Evolutionary conservation across 1,284 basidiomycete genomes (phyloP), one percentile per base, ranked within the genome.

Genomic region (Naganishia sp.): DNA sequence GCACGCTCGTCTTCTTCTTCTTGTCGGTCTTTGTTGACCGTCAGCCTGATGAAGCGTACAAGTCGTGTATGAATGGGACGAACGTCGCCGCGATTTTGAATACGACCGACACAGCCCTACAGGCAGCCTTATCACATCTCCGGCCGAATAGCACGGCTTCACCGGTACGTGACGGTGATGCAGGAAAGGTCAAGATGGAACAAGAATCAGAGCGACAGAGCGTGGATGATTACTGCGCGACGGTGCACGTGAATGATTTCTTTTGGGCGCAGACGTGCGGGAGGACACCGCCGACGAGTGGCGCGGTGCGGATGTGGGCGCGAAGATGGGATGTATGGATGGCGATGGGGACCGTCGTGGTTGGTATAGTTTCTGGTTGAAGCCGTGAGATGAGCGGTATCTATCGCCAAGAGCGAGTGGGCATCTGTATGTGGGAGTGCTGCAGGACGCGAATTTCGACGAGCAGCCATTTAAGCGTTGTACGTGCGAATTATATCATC

Each of bases 1-100:
- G 48, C 21, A 16, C 0, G 2, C 36, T 13, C 36, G 36, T 13
- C 36, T 2, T 39, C 36, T 9, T 18, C 44, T 21, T 48, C 31
- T n/a, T 31, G 7, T 11, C 7, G 6, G 16, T 15, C 6, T 11
- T 48, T 1, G 11, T 48, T 49, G n/a, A 50, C 36, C 33, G 10
- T 6, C 15, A 1, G 2, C n/a, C 31, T 23, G 18, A 42, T 16
- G 25, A 46, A 61, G 59, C 59, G 3, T 61, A 49, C 23, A 48
- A 50, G 15, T 50, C 59, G 6, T 61, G 59, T 21, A 61, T 52
- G 36, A 52, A 61, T 36, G 59, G 59, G 11, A 42, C 39, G 3
- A 61, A 61, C 48, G 59, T 61, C 21, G 59, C 59, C 23, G 59
- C 59, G 21, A 61, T 61, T 36, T 50, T 61, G 21, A 61, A 61